phyloP scores from a whole-genome alignment of 2,329 filamentous ascomycete genomes.

The Colletotrichum spinosum region DNA sequence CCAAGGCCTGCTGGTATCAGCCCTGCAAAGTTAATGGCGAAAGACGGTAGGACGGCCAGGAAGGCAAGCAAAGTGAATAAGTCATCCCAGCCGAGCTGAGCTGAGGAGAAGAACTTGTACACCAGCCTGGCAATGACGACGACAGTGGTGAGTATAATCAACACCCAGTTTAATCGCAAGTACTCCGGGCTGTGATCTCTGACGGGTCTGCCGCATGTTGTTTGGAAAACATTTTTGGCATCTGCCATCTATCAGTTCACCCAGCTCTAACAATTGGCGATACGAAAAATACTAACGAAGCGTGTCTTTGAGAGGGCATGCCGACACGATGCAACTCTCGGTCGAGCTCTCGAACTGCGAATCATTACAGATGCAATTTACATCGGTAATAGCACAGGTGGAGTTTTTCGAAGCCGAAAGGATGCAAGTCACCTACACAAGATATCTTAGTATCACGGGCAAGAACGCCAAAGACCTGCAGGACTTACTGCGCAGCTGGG shows the following conservation, averaged over 20 bases:
- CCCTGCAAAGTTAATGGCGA: conserved; percentile 40
- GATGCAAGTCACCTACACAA: conserved; percentile 19
- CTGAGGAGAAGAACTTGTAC: conserved; percentile 41
- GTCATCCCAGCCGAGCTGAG: conserved; percentile 47
- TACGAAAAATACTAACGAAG: conserved; percentile 18
- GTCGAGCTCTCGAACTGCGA: conserved; percentile 20
- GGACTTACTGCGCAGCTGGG: conserved; percentile 47
- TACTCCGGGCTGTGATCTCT: conserved; percentile 28
- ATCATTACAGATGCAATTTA: conserved; percentile 27
- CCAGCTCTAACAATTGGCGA: no score
- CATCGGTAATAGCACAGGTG: conserved; percentile 20
- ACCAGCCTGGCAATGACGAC: conserved; percentile 49
- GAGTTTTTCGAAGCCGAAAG: conserved; percentile 20
- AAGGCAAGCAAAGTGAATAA: conserved; percentile 42
- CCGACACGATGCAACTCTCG: conserved; percentile 22
- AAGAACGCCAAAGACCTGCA: neutral
- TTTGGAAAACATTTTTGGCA: conserved; percentile 25
- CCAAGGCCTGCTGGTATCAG: conserved; percentile 46
- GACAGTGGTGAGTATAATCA: conserved; percentile 36
- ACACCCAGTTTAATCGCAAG: conserved; percentile 16
- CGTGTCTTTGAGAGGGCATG: conserved; percentile 26
- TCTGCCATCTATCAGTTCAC: conserved; percentile 5
- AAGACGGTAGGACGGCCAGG: conserved; percentile 40
- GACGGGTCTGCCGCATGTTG: conserved; percentile 21
- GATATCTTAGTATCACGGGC: neutral